Conservation (phyloP, 1,139 yeast species). For the Debaryomyces coudertii region DNA sequence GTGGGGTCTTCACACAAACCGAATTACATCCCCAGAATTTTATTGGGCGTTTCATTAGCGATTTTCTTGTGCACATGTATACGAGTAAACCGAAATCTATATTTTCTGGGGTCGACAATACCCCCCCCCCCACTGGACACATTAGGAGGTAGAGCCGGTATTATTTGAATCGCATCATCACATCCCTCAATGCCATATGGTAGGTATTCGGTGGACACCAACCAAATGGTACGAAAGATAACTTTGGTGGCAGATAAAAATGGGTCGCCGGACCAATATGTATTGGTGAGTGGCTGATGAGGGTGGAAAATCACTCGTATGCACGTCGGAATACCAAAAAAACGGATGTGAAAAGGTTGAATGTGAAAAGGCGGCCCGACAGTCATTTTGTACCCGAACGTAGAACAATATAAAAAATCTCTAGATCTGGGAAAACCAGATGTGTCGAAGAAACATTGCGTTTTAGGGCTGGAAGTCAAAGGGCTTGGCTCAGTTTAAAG, state of each 20-base stretch:
- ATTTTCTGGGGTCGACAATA: not conserved
- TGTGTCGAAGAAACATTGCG: not conserved
- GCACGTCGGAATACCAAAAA: not conserved
- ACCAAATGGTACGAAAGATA: too few relatives aligned
- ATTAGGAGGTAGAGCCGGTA: not conserved
- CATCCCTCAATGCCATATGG: too few relatives aligned
- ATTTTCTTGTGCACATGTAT: not conserved
- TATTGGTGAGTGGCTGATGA: too few relatives aligned
- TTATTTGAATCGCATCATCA: not conserved
- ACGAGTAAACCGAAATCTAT: not conserved
- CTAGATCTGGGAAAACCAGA: not conserved
- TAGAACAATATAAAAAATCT: not conserved
- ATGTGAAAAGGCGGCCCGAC: not conserved
- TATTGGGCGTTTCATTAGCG: slow-evolving; percentile 1
- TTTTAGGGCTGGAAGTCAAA: too few relatives aligned
- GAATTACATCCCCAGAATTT: not conserved
- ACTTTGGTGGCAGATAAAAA: too few relatives aligned
- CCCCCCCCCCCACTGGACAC: not conserved
- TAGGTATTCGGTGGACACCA: too few relatives aligned
- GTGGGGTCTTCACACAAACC: slow-evolving; percentile 1
- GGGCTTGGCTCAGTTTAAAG: too few relatives aligned
- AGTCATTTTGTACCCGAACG: not conserved
- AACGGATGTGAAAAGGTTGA: not conserved
- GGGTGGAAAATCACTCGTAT: not conserved
- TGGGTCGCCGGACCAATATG: too few relatives aligned